Percentiles rank a stretch among this genome's conserved stretches.
Conservation (phyloP, 768 basidiomycete species). For the Hygrocybe punicea region DNA sequence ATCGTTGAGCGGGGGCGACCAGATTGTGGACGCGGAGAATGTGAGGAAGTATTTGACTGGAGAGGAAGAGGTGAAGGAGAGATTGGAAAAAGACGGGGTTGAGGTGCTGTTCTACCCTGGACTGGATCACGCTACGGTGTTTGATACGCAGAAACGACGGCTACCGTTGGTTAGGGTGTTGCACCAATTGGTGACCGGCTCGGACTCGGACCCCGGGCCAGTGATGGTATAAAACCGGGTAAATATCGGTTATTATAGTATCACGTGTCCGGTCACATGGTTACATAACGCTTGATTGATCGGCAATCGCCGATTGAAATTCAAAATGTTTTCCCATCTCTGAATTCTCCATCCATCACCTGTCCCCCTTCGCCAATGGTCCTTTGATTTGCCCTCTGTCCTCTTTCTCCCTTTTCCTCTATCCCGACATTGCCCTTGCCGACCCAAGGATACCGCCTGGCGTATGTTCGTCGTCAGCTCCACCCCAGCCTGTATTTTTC, state of each 20-base stretch:
- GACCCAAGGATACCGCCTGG: slow-evolving; percentile 50
- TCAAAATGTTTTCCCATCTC: too few species aligned
- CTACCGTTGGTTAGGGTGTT: too few species aligned
- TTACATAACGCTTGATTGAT: too few species aligned
- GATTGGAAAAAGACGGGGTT: slow-evolving; percentile 25
- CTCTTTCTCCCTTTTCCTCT: slow-evolving; percentile 15
- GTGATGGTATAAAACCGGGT: too few species aligned
- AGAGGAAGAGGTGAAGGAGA: slow-evolving; percentile 18
- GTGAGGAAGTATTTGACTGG: slow-evolving; percentile 38
- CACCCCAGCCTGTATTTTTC: too few species aligned
- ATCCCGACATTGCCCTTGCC: slow-evolving; percentile 40
- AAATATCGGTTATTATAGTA: too few species aligned
- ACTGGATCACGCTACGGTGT: slow-evolving; percentile 42
- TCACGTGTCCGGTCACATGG: too few species aligned
- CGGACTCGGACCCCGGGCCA: too few species aligned
- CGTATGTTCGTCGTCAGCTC: slow-evolving; percentile 24
- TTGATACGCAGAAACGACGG: slow-evolving; percentile 32
- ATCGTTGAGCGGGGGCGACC: slow-evolving; percentile 38
- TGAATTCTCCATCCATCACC: too few species aligned
- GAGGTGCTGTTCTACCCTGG: slow-evolving; percentile 39
- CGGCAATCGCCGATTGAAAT: too few species aligned
- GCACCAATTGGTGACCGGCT: too few species aligned
- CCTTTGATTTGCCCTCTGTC: slow-evolving; percentile 7
- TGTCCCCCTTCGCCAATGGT: not conserved
- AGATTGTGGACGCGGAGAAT: slow-evolving; percentile 38